Percentiles rank a stretch among this genome's conserved stretches.
Conservation (phyloP, 116 monocot genomes). For the Iris pallida region DNA sequence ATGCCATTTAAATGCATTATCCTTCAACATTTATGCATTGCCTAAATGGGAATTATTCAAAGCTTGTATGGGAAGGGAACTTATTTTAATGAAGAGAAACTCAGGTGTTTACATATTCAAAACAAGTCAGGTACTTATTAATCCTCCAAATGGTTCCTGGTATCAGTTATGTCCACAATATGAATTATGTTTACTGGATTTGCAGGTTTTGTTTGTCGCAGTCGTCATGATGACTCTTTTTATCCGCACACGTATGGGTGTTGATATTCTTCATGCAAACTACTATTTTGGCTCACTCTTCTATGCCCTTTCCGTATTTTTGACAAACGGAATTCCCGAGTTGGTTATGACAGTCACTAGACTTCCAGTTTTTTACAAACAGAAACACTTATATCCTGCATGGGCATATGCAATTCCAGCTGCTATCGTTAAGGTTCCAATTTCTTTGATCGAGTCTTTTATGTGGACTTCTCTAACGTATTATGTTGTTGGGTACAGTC, state of each 20-base stretch:
- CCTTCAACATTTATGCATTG: conserved; percentile 26
- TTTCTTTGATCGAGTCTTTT: conserved; percentile 28
- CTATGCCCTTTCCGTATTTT: conserved; percentile 24
- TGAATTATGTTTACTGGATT: neutral
- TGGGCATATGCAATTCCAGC: conserved; percentile 39
- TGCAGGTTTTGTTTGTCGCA: conserved; percentile 31
- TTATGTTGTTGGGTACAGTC: conserved; percentile 32
- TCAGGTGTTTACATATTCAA: conserved; percentile 37
- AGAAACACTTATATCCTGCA: conserved; percentile 35
- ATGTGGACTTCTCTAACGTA: conserved; percentile 35
- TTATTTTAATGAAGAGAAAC: conserved; percentile 43
- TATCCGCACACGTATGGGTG: conserved; percentile 24
- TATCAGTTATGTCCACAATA: neutral
- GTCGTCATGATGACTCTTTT: conserved; percentile 27
- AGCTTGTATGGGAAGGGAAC: conserved; percentile 38
- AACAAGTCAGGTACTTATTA: conserved; percentile 24
- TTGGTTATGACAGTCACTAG: conserved; percentile 25
- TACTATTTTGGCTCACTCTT: conserved; percentile 33
- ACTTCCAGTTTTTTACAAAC: conserved; percentile 35
- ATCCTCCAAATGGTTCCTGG: neutral
- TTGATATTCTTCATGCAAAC: conserved; percentile 24
- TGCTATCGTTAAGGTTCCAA: conserved; percentile 23
- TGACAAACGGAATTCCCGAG: conserved; percentile 37
- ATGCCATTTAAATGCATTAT: conserved; percentile 25
- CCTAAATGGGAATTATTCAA: conserved; percentile 39